Evolutionary conservation across 75 land plant genomes (phyloP), one percentile per base, ranked within the genome.

Genomic region (Pinus tabuliformis): DNA sequence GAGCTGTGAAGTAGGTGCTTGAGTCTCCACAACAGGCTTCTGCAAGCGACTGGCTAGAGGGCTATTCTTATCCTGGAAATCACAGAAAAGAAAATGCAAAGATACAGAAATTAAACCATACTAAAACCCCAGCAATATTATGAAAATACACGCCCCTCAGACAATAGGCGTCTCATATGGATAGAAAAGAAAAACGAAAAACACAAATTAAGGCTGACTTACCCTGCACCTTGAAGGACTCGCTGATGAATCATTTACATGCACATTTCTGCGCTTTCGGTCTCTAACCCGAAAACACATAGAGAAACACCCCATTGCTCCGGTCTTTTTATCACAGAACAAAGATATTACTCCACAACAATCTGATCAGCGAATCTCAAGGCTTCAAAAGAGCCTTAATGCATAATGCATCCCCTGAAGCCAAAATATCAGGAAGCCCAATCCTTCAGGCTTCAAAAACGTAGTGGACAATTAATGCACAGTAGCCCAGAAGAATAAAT

Each of bases 261-360:
- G 18, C 22, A 17, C 12, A 24, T 54, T 49, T 56, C 45, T 72
- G 13, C 73, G 56, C 1, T 72, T 72, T 56, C 30, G 11, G 30
- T 72, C 57, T 26, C 33, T 49, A 16, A 15, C 4, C 3, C 73
- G 57, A 49, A 72, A 72, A 26, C 73, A 72, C 17, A 28, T 15
- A 49, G 52, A 56, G 73, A 72, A 72, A 49, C 73, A 72, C 58
- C 73, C 73, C 73, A 72, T 70, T n/a, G 4, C 30, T 72, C 17
- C 15, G 24, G 33, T 54, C 33, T 24, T 56, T 72, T 52, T 52
- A 72, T 22, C 36, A 49, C 58, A 24, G 26, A 70, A 20, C 12
- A 70, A 49, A 49, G 54, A 11, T 49, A 49, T 49, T 49, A 30
- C 37, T 17, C 26, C 37, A 20, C 33, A 52, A 21, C 4, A 72